Percentiles rank a stretch among this genome's conserved stretches.
These are phyloP conservation scores for Chenopodium suecicum DNA, from an alignment of 148 eudicot genomes.

Conservation along the genomic window DNA sequence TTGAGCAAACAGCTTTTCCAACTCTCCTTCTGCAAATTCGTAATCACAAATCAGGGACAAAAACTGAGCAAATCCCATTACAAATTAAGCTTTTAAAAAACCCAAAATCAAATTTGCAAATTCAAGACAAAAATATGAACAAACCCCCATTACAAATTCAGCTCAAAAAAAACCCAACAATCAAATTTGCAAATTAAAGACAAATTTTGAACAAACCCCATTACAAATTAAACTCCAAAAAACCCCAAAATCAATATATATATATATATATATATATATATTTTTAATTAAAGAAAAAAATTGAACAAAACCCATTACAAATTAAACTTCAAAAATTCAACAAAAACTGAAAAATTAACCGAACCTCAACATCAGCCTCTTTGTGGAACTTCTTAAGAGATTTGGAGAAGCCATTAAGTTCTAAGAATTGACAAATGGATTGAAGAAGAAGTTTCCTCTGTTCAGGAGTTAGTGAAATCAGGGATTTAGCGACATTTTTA, in stretches of 20 bases:
- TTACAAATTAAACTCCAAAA: neutral
- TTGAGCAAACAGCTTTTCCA: slow-evolving; percentile 45
- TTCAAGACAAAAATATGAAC: too few relatives aligned
- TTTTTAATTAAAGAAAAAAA: neutral
- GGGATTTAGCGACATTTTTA: slow-evolving; percentile 8
- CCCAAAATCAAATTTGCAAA: too few relatives aligned
- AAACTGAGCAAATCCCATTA: neutral
- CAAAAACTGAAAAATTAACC: neutral
- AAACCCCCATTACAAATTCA: too few relatives aligned
- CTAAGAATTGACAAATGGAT: slow-evolving; percentile 51
- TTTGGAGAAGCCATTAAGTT: slow-evolving; percentile 51
- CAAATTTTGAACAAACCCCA: neutral
- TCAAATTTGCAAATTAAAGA: slow-evolving; percentile 15
- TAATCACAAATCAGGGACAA: slow-evolving; percentile 7
- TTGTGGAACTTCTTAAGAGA: slow-evolving; percentile 54
- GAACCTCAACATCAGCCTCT: slow-evolving; percentile 64
- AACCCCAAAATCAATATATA: neutral
- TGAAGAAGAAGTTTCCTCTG: slow-evolving; percentile 42
- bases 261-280: neutral
- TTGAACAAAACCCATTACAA: neutral
- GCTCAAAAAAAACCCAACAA: too few relatives aligned
- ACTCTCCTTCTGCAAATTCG: slow-evolving; percentile 42
- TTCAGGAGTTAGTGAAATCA: slow-evolving; percentile 28
- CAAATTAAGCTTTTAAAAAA: neutral
- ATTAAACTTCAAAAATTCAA: neutral